Evolutionary conservation across 257 asterid species (phyloP).

Genomic region (Fraxinus quadrangulata): DNA sequence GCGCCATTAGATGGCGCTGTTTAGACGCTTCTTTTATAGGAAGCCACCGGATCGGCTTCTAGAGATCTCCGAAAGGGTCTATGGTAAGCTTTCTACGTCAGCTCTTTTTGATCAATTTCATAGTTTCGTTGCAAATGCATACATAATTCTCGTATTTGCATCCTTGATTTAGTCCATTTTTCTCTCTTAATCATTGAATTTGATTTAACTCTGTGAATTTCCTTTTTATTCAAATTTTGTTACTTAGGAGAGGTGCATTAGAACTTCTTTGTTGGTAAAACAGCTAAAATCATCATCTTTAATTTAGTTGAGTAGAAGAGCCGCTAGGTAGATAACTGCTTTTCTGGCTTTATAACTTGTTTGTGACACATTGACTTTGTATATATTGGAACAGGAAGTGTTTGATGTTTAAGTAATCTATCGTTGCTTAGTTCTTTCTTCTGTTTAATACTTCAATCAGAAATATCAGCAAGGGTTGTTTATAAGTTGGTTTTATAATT

Average conservation of each 20-base stretch:
- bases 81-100: slow-evolving; percentile 53
- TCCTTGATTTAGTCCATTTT: background rate
- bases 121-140: background rate
- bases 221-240: slow-evolving; percentile 7
- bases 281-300: background rate
- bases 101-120: slow-evolving; percentile 13
- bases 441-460: background rate
- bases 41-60: slow-evolving; percentile 99
- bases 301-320: slow-evolving; percentile 6
- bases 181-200: background rate
- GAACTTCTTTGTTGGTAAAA: slow-evolving; percentile 20
- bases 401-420: background rate
- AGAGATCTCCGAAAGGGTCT: slow-evolving; percentile 97
- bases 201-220: slow-evolving; percentile 12
- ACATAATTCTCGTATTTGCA: background rate
- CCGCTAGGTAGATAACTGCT: slow-evolving; percentile 12
- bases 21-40: slow-evolving; percentile 91
- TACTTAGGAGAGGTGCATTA: slow-evolving; percentile 17
- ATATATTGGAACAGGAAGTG: background rate
- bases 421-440: too few relatives aligned
- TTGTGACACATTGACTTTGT: background rate
- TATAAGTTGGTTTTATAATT: background rate
- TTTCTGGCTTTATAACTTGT: background rate
- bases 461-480: background rate
- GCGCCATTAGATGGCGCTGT: slow-evolving; percentile 99